Percentiles rank a stretch among this genome's conserved stretches.
phyloP scores from a whole-genome alignment of 2,329 filamentous ascomycete genomes.

The Xylaria sp. region DNA sequence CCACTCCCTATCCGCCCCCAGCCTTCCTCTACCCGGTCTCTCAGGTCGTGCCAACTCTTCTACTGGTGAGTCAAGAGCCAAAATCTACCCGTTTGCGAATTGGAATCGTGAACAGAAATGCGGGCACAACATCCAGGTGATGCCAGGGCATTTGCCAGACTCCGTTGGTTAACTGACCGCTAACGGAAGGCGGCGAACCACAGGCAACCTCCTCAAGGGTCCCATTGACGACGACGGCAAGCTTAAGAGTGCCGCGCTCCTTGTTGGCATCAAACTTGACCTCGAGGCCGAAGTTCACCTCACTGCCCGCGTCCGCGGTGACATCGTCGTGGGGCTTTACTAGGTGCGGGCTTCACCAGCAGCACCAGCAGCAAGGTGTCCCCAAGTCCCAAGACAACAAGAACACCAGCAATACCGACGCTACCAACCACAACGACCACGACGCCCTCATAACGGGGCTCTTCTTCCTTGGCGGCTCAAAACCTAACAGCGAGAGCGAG shows the following conservation, averaged over 20 bases:
- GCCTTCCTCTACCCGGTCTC: constrained; percentile 47
- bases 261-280: constrained; percentile 72
- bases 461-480: constrained; percentile 35
- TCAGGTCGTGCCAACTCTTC: constrained; percentile 47
- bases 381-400: constrained; percentile 12
- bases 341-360: constrained; percentile 46
- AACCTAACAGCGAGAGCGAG: constrained; percentile 14
- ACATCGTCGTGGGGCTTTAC: constrained; percentile 69
- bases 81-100: background rate
- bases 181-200: constrained; percentile 30
- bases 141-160: constrained; percentile 18
- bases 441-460: constrained; percentile 27
- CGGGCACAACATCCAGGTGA: constrained; percentile 5
- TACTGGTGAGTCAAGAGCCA: constrained; percentile 39
- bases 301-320: constrained; percentile 69
- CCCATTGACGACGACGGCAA: constrained; percentile 67
- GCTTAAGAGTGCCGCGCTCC: constrained; percentile 66
- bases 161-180: constrained; percentile 28
- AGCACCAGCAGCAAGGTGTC: constrained; percentile 1
- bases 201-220: constrained; percentile 67
- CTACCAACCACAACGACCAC: background rate
- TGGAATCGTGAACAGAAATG: background rate
- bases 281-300: constrained; percentile 71
- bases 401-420: background rate
- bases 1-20: constrained; percentile 5